These are phyloP conservation scores for Fomitopsis serialis DNA, from an alignment of 768 basidiomycete genomes.

Conservation along the genomic window DNA sequence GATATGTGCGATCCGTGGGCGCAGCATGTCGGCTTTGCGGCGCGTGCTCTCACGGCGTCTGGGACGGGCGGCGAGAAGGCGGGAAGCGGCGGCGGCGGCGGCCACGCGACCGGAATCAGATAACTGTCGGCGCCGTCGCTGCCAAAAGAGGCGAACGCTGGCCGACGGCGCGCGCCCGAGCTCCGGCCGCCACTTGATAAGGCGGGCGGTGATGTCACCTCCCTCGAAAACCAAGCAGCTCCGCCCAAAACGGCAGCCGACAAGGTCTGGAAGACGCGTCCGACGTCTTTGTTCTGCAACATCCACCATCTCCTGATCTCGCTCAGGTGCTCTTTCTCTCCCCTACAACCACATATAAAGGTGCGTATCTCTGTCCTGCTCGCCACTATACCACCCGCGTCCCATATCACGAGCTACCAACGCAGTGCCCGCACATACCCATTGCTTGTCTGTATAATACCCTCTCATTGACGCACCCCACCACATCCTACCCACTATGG, in stretches of 20 bases:
- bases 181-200: background rate
- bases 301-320: background rate
- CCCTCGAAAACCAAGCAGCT: background rate
- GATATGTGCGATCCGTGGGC: slow-evolving; percentile 3
- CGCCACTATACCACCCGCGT: background rate
- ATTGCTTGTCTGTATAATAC: background rate
- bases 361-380: background rate
- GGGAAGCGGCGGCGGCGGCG: background rate
- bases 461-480: background rate
- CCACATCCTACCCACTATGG: background rate
- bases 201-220: background rate
- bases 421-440: no score
- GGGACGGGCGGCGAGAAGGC: background rate
- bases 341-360: background rate
- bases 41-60: no score
- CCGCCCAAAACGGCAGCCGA: background rate
- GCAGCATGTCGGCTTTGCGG: no score
- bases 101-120: background rate
- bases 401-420: background rate
- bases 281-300: background rate
- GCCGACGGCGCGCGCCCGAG: background rate
- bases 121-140: background rate
- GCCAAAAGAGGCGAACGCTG: background rate
- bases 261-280: background rate
- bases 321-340: background rate